These are phyloP conservation scores for Cardiospermum halicacabum DNA, from an alignment of 345 rosid genomes.

Conservation along the genomic window DNA sequence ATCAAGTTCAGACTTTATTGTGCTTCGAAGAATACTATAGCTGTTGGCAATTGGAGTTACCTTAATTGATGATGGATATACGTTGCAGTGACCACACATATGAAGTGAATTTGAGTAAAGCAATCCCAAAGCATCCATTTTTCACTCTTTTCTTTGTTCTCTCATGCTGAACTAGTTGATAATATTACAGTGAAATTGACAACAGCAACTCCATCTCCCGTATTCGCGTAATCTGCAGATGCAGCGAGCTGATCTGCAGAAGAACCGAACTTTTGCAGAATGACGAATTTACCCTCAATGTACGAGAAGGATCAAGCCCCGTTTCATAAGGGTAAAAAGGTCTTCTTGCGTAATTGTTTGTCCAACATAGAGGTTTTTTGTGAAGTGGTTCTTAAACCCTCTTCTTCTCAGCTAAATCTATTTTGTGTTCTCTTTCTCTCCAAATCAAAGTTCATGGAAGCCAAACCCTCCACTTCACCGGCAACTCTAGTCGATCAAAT, in stretches of 20 bases:
- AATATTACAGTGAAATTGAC: background rate
- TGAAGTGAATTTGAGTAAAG: constrained; percentile 4
- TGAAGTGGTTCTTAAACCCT: background rate
- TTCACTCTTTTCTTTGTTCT: background rate
- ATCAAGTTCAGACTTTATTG: constrained; percentile 1
- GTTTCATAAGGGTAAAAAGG: background rate
- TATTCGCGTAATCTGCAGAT: background rate
- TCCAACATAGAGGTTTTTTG: no score
- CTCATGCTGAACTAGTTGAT: background rate
- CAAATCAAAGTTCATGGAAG: constrained; percentile 30
- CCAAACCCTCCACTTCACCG: constrained; percentile 25
- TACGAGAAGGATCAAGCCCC: background rate
- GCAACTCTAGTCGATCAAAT: constrained; percentile 41
- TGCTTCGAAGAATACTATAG: background rate
- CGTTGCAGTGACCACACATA: constrained; percentile 1
- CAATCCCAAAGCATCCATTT: constrained; percentile 17
- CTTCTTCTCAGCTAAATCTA: background rate
- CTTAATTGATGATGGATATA: background rate
- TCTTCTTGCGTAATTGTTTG: background rate
- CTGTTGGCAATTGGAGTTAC: background rate
- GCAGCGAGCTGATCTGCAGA: no score
- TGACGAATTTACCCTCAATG: background rate
- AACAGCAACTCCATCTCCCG: background rate
- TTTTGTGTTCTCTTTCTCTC: background rate
- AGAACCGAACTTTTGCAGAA: background rate